Conservation (phyloP, 257 asterid genomes). For the Petunia secreta region DNA sequence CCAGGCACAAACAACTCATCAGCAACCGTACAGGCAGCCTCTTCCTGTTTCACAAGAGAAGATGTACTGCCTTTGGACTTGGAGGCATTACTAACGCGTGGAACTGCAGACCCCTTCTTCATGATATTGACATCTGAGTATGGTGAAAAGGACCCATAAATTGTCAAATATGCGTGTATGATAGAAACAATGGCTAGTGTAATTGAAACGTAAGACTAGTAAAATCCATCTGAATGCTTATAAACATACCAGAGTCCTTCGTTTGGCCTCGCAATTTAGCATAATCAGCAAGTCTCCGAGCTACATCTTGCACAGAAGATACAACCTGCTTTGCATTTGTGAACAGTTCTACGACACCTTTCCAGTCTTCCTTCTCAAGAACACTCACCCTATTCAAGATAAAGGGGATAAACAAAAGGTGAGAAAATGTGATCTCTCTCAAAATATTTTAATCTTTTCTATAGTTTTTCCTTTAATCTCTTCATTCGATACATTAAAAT, state of each 20-base stretch:
- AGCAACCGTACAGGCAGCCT: slow-evolving; percentile 22
- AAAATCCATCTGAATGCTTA: slow-evolving; percentile 6
- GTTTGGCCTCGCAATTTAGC: slow-evolving; percentile 66
- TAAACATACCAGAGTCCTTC: slow-evolving; percentile 47
- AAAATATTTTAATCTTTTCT: not conserved
- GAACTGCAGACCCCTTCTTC: slow-evolving; percentile 12
- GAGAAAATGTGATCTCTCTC: slow-evolving; percentile 34
- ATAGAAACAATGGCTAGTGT: not conserved
- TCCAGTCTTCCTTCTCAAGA: slow-evolving; percentile 87
- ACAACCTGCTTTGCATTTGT: slow-evolving; percentile 89
- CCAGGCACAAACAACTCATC: slow-evolving; percentile 84
- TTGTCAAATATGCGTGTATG: no score
- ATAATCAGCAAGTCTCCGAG: slow-evolving; percentile 78
- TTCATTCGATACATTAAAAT: not conserved
- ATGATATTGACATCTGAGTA: not conserved
- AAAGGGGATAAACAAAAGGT: slow-evolving; percentile 26
- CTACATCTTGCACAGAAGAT: slow-evolving; percentile 83
- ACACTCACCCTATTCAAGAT: slow-evolving; percentile 61
- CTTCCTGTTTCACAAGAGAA: slow-evolving; percentile 31
- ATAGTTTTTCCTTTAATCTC: not conserved
- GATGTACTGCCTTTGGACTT: slow-evolving; percentile 34
- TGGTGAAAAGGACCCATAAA: not conserved
- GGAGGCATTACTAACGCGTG: slow-evolving; percentile 32
- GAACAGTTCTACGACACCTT: slow-evolving; percentile 72
- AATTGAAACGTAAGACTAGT: not conserved